Evolutionary conservation across 2,329 filamentous ascomycete genomes (phyloP).

Genomic region (Penicillium sp.): DNA sequence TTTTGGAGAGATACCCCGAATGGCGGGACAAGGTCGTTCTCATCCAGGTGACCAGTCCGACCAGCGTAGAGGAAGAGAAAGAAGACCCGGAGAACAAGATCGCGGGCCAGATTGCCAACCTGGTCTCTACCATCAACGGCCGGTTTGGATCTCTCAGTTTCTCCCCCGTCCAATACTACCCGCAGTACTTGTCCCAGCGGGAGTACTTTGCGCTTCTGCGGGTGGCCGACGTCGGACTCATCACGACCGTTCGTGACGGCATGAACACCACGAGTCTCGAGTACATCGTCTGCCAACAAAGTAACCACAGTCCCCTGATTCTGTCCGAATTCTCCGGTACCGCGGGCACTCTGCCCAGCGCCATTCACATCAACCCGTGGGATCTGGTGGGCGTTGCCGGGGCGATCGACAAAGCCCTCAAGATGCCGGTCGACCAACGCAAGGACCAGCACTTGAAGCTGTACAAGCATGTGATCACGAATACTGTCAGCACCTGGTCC

Average conservation of each 20-base stretch:
- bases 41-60: constrained; percentile 90
- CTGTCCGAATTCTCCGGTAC: constrained; percentile 96
- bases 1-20: constrained; percentile 82
- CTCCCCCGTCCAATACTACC: constrained; percentile 88
- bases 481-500: constrained; percentile 84
- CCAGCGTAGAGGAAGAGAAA: constrained; percentile 69
- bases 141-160: constrained; percentile 81
- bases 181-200: constrained; percentile 80
- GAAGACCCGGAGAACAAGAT: constrained; percentile 74
- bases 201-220: constrained; percentile 95
- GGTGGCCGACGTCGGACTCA: constrained; percentile 82
- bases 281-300: constrained; percentile 87
- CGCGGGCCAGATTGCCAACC: constrained; percentile 79
- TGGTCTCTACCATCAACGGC: constrained; percentile 88
- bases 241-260: constrained; percentile 90
- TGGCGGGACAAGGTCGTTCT: constrained; percentile 89
- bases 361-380: constrained; percentile 96
- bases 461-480: constrained; percentile 75
- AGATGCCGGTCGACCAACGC: constrained; percentile 63
- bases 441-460: constrained; percentile 65
- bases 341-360: constrained; percentile 74
- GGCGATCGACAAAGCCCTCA: constrained; percentile 74
- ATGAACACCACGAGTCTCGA: constrained; percentile 98
- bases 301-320: constrained; percentile 79
- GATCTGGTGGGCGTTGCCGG: constrained; percentile 77